A percentile compares a stretch with the other conserved stretches of the same genome.
phyloP scores from a whole-genome alignment of 2,329 filamentous ascomycete genomes.

The Colletotrichum kahawae region DNA sequence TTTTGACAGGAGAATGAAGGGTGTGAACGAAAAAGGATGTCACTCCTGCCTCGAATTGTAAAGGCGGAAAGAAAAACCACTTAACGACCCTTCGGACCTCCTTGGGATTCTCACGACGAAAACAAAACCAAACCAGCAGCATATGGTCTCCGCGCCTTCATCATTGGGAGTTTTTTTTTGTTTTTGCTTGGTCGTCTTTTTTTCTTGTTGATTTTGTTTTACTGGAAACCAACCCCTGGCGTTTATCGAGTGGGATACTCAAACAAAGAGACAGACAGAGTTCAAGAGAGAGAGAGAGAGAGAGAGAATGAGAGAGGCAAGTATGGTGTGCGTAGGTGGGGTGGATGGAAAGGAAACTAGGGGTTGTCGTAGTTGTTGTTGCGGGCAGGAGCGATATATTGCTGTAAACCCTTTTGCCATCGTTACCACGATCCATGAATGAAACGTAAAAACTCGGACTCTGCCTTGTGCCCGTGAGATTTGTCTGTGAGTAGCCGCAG shows the following conservation, averaged over 20 bases:
- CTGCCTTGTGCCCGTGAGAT: background rate
- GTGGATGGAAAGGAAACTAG: background rate
- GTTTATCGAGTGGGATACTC: constrained; percentile 17
- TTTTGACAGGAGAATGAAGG: background rate
- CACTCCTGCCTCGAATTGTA: background rate
- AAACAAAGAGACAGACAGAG: constrained; percentile 6
- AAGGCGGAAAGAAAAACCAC: background rate
- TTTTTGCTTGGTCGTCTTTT: background rate
- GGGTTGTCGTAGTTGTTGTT: background rate
- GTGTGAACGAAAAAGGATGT: background rate
- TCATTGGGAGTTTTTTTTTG: constrained; percentile 19
- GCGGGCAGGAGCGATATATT: background rate
- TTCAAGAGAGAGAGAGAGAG: background rate
- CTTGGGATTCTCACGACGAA: constrained; percentile 16
- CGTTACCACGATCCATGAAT: background rate
- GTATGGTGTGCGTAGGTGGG: background rate
- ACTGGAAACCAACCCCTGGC: background rate
- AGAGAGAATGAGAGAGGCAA: background rate
- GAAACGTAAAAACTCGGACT: background rate
- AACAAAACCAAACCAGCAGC: constrained; percentile 12
- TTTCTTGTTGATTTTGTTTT: background rate
- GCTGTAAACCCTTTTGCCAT: background rate
- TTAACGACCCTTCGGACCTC: background rate
- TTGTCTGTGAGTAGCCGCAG: background rate
- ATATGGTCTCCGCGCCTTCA: constrained; percentile 18